Base-by-base conservation (phyloP, 2,329 filamentous ascomycete genomes). In the Colletotrichum spinosum region DNA sequence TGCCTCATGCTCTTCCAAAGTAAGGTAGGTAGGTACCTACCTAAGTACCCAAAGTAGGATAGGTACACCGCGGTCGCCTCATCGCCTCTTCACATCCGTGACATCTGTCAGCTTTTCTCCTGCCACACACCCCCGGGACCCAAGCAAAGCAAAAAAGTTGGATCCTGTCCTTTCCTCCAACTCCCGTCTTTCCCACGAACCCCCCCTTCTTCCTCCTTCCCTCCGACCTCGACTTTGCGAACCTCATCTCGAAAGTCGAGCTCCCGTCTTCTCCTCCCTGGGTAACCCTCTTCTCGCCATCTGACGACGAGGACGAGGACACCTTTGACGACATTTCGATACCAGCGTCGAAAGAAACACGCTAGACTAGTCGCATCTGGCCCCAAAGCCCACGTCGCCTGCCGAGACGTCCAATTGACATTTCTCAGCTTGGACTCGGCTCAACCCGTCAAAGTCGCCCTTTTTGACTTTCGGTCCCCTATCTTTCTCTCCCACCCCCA, bases 91-190 rank as follows among this genome's bases (percentile, higher is more conserved):
- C 46, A 12, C 57, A 55, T 61, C 44, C 37, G 62, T 62, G 57
- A 65, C 62, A 65, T 65, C 62, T 65, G 62, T 65, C 62, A 65
- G 62, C 62, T 48, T 65, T 65, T 46, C 25, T 51, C 39, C 51
- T 61, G 39, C 52, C 57, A 55, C 57, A 42, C 57, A 45, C 57
- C 61, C 57, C 61, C 62, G 11, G 25, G 25, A 25, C 25, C 25
- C 25, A 25, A 25, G 25, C 25, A 25, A 25, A 25, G 25, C 4
- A 25, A 35, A 65, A 61, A 62, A 65, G 58, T 55, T 65, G 57
- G 46, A 41, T 56, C 52, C 25, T n/a, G 51, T 56, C 52, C 25
- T n/a, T 56, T 50, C 34, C 44, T 39, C 51, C 46, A 38, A 56
- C 61, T 38, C 48, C 49, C 61, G 38, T 50, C 51, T 55, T 65